Evolutionary conservation across 1,139 yeast species (phyloP).

Genomic region (Saccharomyces hybrid): DNA sequence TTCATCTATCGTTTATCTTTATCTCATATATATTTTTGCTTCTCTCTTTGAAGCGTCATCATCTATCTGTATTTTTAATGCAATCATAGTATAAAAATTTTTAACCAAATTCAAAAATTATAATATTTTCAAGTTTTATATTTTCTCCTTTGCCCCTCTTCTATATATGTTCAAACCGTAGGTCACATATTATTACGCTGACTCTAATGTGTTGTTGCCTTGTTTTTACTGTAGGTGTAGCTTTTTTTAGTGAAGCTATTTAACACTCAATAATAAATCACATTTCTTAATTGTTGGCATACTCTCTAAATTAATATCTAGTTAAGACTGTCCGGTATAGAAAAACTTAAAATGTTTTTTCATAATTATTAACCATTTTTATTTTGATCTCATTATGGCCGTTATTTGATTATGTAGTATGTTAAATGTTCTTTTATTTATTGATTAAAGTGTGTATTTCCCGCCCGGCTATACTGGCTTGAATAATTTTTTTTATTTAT

Average conservation of each 20-base stretch:
- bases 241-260: too few species aligned
- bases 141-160: not conserved
- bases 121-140: not conserved
- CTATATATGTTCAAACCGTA: too few species aligned
- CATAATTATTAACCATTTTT: too few species aligned
- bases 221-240: too few species aligned
- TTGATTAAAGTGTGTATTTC: not conserved
- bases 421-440: not conserved
- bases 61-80: conserved; percentile 1
- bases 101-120: not conserved
- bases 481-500: not conserved
- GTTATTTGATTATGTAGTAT: not conserved
- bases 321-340: too few species aligned
- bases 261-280: too few species aligned
- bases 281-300: too few species aligned
- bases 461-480: not conserved
- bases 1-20: conserved; percentile 1
- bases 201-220: too few species aligned
- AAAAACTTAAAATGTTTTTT: too few species aligned
- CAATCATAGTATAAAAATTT: not conserved
- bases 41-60: conserved; percentile 1
- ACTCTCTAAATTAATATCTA: too few species aligned
- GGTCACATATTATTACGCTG: too few species aligned
- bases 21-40: conserved; percentile 1
- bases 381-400: not conserved